A percentile compares a stretch with the other conserved stretches of the same genome.
These are phyloP conservation scores for Mycena olivaceomarginata DNA, from an alignment of 768 basidiomycete genomes.

Conservation along the genomic window DNA sequence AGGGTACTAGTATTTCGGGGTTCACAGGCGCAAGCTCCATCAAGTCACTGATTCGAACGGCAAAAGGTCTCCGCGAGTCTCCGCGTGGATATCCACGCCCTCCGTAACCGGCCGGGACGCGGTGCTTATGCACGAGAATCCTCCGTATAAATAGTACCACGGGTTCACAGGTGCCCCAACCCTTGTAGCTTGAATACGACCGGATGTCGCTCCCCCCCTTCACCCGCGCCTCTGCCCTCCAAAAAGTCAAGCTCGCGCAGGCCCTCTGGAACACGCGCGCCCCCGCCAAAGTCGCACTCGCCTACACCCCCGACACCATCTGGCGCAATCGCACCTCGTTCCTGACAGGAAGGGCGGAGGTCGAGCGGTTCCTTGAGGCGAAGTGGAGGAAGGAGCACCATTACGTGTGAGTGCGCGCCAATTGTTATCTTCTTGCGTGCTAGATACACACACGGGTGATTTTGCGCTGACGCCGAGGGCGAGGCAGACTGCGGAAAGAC, in stretches of 20 bases:
- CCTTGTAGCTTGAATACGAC: neutral
- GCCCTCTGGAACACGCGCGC: constrained; percentile 48
- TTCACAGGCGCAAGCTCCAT: no score
- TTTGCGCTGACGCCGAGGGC: no score
- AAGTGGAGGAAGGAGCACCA: constrained; percentile 73
- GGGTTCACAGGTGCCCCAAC: neutral
- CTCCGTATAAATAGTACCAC: no score
- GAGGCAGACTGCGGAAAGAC: constrained; percentile 65
- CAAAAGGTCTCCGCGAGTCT: no score
- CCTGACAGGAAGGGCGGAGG: constrained; percentile 63
- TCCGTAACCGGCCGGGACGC: no score
- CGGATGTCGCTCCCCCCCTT: constrained; percentile 44
- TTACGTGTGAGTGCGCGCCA: constrained; percentile 56
- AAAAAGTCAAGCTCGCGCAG: constrained; percentile 44
- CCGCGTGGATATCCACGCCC: no score
- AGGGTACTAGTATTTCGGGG: no score
- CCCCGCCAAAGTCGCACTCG: constrained; percentile 61
- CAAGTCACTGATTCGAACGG: no score
- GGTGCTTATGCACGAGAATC: no score
- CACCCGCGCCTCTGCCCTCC: constrained; percentile 37
- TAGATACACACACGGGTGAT: no score
- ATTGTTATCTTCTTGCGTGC: no score
- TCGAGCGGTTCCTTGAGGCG: constrained; percentile 65
- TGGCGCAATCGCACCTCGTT: constrained; percentile 77
- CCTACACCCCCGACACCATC: constrained; percentile 71